Conservation (phyloP, 1,284 basidiomycete species). For the Pseudozyma sp. region DNA sequence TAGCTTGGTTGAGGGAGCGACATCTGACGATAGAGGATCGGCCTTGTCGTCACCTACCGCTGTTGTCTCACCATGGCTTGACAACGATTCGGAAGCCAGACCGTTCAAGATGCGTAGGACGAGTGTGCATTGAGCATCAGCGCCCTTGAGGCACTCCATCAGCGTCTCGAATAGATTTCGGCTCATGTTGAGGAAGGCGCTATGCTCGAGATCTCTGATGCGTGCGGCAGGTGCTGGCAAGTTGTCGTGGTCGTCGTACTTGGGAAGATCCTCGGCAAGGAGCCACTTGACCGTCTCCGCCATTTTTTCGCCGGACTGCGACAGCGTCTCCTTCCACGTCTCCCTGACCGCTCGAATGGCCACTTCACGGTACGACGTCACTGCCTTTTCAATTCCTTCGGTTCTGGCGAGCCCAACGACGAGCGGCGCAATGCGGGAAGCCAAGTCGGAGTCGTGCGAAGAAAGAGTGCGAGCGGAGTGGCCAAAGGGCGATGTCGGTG, state of each 20-base stretch:
- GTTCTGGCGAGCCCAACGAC: conserved; percentile 82
- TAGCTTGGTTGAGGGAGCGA: not conserved
- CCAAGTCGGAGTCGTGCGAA: conserved; percentile 66
- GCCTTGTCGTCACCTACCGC: not conserved
- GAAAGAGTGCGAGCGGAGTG: conserved; percentile 23
- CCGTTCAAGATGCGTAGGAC: conserved; percentile 76
- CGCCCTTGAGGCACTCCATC: conserved; percentile 78
- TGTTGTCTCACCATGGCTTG: not conserved
- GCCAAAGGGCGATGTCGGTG: conserved; percentile 27
- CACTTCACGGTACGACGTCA: conserved; percentile 80
- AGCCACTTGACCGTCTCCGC: conserved; percentile 63
- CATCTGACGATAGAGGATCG: not conserved
- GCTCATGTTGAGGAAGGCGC: conserved; percentile 77
- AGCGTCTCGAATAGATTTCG: conserved; percentile 77
- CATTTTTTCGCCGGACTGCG: conserved; percentile 19
- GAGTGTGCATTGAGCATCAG: conserved; percentile 77
- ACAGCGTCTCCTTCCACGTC: conserved; percentile 63
- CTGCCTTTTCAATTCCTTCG: conserved; percentile 78
- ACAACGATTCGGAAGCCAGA: conserved; percentile 16
- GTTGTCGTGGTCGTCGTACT: conserved; percentile 28
- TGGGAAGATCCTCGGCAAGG: conserved; percentile 29
- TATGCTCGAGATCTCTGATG: conserved; percentile 77
- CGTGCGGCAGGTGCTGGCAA: conserved; percentile 29
- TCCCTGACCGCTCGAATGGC: conserved; percentile 78
- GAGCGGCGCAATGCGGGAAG: conserved; percentile 77